Evolutionary conservation across 805 yeast genomes (phyloP).

Genomic region (Candida broadrunensis): DNA sequence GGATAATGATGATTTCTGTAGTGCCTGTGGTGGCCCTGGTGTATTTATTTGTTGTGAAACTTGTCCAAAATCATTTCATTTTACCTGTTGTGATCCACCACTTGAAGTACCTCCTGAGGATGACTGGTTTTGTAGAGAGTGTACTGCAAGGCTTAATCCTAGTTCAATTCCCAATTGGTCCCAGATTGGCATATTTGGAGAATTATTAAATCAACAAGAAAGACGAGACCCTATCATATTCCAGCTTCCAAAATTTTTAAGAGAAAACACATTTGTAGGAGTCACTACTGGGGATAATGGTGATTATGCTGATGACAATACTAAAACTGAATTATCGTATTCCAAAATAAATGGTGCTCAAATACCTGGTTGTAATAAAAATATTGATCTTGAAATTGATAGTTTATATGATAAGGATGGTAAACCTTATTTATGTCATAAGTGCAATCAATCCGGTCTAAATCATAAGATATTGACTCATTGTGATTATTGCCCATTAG

Average conservation of each 20-base stretch:
- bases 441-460: conserved; percentile 71
- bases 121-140: conserved; percentile 85
- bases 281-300: conserved; percentile 67
- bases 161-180: conserved; percentile 18
- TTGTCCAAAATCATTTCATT: conserved; percentile 91
- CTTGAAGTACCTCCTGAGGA: conserved; percentile 82
- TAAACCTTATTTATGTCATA: conserved; percentile 66
- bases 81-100: conserved; percentile 90
- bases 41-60: conserved; percentile 89
- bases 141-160: conserved; percentile 46
- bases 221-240: conserved; percentile 44
- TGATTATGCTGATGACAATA: conserved; percentile 56
- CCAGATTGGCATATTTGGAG: conserved; percentile 48
- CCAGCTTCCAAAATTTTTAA: conserved; percentile 60
- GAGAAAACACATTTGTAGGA: conserved; percentile 66
- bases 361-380: conserved; percentile 35
- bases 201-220: conserved; percentile 64
- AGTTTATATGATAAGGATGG: conserved; percentile 66
- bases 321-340: conserved; percentile 49
- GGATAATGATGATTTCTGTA: conserved; percentile 82
- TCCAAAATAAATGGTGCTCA: conserved; percentile 29
- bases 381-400: conserved; percentile 60
- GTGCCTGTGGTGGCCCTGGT: conserved; percentile 89
- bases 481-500: conserved; percentile 80
- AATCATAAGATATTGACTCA: conserved; percentile 54